Percentiles rank a stretch among this genome's conserved stretches.
phyloP scores from a whole-genome alignment of 2,329 filamentous ascomycete genomes.

The Monilinia laxa region DNA sequence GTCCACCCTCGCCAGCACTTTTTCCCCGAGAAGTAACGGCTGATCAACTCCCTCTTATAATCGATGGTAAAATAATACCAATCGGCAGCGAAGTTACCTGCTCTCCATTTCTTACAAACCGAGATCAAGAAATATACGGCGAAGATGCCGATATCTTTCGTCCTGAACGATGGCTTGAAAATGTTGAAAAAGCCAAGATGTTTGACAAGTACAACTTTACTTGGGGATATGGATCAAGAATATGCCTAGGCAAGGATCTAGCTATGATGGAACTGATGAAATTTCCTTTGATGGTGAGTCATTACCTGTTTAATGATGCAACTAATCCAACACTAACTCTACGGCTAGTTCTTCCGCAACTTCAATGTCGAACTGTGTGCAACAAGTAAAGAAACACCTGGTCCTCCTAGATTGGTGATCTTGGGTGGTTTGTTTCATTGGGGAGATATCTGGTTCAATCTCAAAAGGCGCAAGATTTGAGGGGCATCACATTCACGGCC shows the following conservation, averaged over 20 bases:
- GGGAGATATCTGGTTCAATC: conserved; percentile 5
- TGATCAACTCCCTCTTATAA: not conserved
- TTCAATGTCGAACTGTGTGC: not conserved
- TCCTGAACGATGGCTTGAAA: conserved; percentile 17
- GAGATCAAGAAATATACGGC: conserved; percentile 15
- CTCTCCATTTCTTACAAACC: not conserved
- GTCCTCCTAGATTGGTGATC: not conserved
- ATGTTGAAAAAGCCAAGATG: not conserved
- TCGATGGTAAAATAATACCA: conserved; percentile 9
- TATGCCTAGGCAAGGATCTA: conserved; percentile 19
- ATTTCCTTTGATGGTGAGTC: conserved; percentile 4
- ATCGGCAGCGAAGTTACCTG: conserved; percentile 10
- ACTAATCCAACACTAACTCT: not conserved
- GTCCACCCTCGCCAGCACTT: conserved; percentile 11
- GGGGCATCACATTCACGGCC: not conserved
- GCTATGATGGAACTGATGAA: conserved; percentile 20
- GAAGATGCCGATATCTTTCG: conserved; percentile 19
- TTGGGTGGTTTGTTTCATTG: conserved; percentile 7
- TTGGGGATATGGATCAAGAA: conserved; percentile 19
- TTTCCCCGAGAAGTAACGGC: conserved; percentile 16
- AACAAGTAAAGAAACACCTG: conserved; percentile 10
- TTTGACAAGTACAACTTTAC: conserved; percentile 19
- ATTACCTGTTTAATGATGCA: not conserved
- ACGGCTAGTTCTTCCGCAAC: not conserved
- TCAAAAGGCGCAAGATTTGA: conserved; percentile 4